Base-by-base conservation (phyloP, 768 basidiomycete genomes). In the Leucogyrophana mollusca region DNA sequence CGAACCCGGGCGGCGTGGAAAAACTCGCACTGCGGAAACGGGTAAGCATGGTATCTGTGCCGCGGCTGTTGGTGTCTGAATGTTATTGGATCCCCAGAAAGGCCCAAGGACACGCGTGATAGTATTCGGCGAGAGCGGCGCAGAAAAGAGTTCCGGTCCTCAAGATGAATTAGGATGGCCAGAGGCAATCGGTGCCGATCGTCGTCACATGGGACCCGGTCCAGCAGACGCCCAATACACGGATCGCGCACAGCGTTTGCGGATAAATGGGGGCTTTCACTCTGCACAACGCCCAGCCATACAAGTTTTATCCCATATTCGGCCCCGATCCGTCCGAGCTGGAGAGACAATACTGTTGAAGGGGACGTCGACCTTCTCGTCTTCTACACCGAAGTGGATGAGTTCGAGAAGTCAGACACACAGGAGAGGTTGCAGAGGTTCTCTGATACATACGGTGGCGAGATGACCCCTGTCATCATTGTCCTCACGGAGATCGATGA, bases 51-150 rank as follows among this genome's bases (percentile, higher is more conserved):
- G n/a, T n/a, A n/a, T n/a, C n/a, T n/a, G n/a, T n/a, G n/a, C n/a
- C n/a, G n/a, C n/a, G n/a, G n/a, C n/a, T n/a, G n/a, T n/a, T n/a
- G n/a, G n/a, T n/a, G n/a, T n/a, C n/a, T n/a, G n/a, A n/a, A n/a
- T n/a, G n/a, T n/a, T n/a, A n/a, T n/a, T n/a, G n/a, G n/a, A n/a
- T n/a, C n/a, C n/a, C n/a, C n/a, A n/a, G n/a, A n/a, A n/a, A n/a
- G n/a, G n/a, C 27, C 27, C 13, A 13, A 30, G 9, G 10, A 17
- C 11, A 6, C 2, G 55, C 27, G 40, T 73, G 32, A 57, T 74
- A 22, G 40, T 74, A 6, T 74, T 74, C 45, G 73, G 73, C 5
- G 68, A 73, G 47, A 63, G 63, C 5, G 71, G 73, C 9, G 43
- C 58, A 11, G 66, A 66, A 27, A 75, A 75, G 46, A 73, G 71